Evolutionary conservation across 169 alveolate species (phyloP), one percentile per base, ranked within the genome.

Genomic region (Blepharisma undulans): DNA sequence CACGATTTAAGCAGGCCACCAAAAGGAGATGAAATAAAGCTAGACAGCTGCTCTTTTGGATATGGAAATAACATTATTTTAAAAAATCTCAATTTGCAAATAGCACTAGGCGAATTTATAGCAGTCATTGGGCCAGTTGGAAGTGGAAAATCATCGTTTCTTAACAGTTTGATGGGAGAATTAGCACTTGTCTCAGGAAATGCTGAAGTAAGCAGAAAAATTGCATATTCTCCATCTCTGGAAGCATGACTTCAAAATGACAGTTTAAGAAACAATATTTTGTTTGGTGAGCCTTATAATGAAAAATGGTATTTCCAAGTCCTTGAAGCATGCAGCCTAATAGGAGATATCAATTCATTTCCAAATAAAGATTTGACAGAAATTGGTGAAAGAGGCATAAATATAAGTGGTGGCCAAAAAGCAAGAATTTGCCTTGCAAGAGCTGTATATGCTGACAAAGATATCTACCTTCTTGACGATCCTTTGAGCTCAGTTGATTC

Each of bases 331-430:
- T 95, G 96, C 30, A 79, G 92, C 36, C 79, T 93, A 76, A 79
- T 61, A 16, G 92, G 79, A 34, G 97, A 95, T 84, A 78, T 93
- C 60, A 92, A 95, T 87, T 91, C 90, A 19, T 90, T 93, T 84
- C 91, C 92, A 60, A 91, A 90, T 76, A 94, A 94, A 7, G 97
- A 95, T 89, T 78, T 92, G 59, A 95, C 98, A 27, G 93, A 92
- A 89, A 93, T 96, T 34, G 98, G 98, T 66, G 98, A 97, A 92
- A 95, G 93, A 93, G 98, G 98, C 10, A 92, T 95, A 4, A 97
- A 92, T 81, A 61, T 97, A 36, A 92, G 97, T 21, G 98, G 98
- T 16, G 98, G 98, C 18, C 95, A 97, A 86, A 97, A 95, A 92
- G 97, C 97, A 66, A 88, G 98, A 76, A 84, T 97, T 22, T 78